A percentile compares a stretch with the other conserved stretches of the same genome.
These are phyloP conservation scores for Trichothecium sympodiale DNA, from an alignment of 2,329 filamentous ascomycete genomes.

Conservation along the genomic window DNA sequence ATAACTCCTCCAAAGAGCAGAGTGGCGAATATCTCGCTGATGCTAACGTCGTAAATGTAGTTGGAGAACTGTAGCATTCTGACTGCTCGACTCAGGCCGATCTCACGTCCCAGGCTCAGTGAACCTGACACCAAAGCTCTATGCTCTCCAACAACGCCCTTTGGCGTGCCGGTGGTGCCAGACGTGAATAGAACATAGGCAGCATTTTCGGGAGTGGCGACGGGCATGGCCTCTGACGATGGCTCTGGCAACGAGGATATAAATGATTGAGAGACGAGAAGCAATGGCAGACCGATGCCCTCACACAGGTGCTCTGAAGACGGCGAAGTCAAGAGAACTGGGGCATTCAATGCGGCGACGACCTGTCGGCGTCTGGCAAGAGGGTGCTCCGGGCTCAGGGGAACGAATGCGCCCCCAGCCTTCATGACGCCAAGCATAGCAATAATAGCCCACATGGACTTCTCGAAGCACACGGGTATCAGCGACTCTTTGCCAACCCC, in stretches of 20 bases:
- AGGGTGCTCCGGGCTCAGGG: constrained; percentile 11
- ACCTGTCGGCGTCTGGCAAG: constrained; percentile 8
- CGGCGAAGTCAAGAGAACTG: neutral
- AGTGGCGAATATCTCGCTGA: neutral
- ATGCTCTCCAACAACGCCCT: constrained; percentile 10
- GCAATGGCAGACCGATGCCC: neutral
- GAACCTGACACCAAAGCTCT: constrained; percentile 2
- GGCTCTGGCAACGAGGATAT: too few relatives aligned
- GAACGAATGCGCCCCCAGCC: constrained; percentile 13
- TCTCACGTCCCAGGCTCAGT: neutral
- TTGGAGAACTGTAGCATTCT: neutral
- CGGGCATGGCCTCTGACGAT: too few relatives aligned
- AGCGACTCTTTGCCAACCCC: constrained; percentile 14
- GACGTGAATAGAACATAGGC: constrained; percentile 11
- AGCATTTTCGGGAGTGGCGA: too few relatives aligned
- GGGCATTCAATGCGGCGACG: constrained; percentile 1
- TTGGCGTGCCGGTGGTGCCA: constrained; percentile 10
- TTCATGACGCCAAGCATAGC: constrained; percentile 16
- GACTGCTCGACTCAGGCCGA: neutral
- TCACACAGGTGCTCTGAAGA: neutral
- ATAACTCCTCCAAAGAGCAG: neutral
- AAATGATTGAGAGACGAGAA: too few relatives aligned
- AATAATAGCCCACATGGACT: constrained; percentile 16
- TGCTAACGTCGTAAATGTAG: neutral
- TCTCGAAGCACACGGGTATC: constrained; percentile 16